Base-by-base conservation (phyloP, 1,284 basidiomycete genomes). In the Ceratorhiza oryzae-sativae region DNA sequence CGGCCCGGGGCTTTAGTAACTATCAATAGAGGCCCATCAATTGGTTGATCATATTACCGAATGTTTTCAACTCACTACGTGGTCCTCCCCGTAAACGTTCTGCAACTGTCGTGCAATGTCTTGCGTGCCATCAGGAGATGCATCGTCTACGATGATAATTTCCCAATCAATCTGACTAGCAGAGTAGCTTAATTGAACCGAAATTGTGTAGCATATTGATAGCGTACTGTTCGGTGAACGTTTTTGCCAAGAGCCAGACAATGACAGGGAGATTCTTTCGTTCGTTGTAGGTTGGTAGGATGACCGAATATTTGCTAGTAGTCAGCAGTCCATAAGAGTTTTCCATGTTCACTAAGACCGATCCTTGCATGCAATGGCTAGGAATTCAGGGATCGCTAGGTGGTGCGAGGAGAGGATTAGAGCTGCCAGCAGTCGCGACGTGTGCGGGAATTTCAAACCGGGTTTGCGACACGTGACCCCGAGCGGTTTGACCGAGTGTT, bases 251-350 rank as follows among this genome's bases (percentile, higher is more conserved):
- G 1, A 95, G 82, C 91, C 92, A 95, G 27, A 93, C 80, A 74
- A 96, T 91, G 65, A 96, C 86, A 0, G 94, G 94, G 23, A 97
- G 81, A 79, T 97, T 96, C 82, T 92, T 93, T 77, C 94, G 88
- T 80, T 96, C 94, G 79, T 96, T 95, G 81, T 96, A 97, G 1
- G 94, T 96, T 49, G 94, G 94, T 12, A 96, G 84, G 77, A 96
- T 95, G 75, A 96, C 93, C 63, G 90, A 92, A 80, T 93, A 94
- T 80, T 90, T 93, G 76, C 81, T 60, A n/a, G 60, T 46, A 23
- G 46, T 61, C 15, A 30, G 30, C n/a, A 42, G 68, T 48, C 23
- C 46, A 42, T 62, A 60, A 34, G 72, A 59, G 32, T 45, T 45
- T 30, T 41, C 51, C 60, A 72, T 72, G 23, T 72, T 46, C 25